phyloP scores from a whole-genome alignment of 116 monocot genomes.

The Cymodocea nodosa region DNA sequence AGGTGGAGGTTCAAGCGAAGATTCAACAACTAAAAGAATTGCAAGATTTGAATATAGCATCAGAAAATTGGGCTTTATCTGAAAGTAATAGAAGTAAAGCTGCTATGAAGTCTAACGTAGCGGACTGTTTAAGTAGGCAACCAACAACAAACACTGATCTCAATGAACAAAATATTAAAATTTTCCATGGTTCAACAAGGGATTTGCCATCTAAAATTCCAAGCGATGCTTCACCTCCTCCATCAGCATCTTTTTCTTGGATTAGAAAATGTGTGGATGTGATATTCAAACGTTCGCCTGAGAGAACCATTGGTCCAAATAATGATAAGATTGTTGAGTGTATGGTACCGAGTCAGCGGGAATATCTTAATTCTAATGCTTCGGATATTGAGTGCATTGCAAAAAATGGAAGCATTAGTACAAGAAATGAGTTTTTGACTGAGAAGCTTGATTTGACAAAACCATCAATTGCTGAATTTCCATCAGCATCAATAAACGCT shows the following conservation, averaged over 20 bases:
- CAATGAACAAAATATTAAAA: not conserved
- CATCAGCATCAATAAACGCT: not conserved
- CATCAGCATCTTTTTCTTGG: conserved; percentile 45
- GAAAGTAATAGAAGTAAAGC: conserved; percentile 12
- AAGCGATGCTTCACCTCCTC: conserved; percentile 22
- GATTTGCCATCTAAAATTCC: conserved; percentile 14
- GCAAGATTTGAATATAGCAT: conserved; percentile 40
- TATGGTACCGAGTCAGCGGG: not conserved
- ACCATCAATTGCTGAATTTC: not conserved
- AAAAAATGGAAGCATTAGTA: not conserved
- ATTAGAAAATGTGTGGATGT: conserved; percentile 47
- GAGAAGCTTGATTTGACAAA: not conserved
- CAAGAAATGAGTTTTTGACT: not conserved
- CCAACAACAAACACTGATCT: not conserved
- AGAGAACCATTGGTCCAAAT: conserved; percentile 15
- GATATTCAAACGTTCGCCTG: conserved; percentile 50
- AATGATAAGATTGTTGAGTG: conserved; percentile 5
- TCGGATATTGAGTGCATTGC: not conserved
- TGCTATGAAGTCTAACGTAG: conserved; percentile 12
- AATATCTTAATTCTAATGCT: not conserved
- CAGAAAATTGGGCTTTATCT: conserved; percentile 42
- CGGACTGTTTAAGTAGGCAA: conserved; percentile 7
- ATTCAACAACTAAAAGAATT: conserved; percentile 52
- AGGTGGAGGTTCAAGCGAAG: conserved; percentile 46
- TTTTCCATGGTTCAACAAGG: not conserved